These are phyloP conservation scores for Xylariales sp. DNA, from an alignment of 2,329 filamentous ascomycete genomes.

Conservation along the genomic window DNA sequence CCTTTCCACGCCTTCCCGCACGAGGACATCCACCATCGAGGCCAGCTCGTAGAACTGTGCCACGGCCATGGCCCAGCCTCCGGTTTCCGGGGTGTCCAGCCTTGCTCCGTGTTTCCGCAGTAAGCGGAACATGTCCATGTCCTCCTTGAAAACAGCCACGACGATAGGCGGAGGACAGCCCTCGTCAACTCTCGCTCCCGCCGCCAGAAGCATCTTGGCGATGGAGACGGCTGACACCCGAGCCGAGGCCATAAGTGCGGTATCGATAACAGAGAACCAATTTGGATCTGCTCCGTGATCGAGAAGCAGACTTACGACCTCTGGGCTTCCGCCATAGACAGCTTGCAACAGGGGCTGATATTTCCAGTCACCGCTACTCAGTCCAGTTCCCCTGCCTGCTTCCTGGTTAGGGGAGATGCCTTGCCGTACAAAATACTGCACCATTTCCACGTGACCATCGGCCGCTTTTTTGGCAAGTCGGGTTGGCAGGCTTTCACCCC, in stretches of 20 bases:
- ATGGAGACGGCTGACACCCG: neutral
- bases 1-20: neutral
- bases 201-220: neutral
- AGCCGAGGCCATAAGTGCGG: neutral
- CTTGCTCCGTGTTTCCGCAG: slow-evolving; percentile 12
- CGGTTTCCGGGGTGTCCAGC: slow-evolving; percentile 14
- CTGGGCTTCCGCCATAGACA: too few relatives aligned
- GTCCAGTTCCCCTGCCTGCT: too few relatives aligned
- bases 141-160: slow-evolving; percentile 11
- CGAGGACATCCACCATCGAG: neutral
- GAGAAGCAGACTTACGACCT: too few relatives aligned
- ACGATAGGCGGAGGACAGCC: slow-evolving; percentile 6
- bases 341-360: neutral
- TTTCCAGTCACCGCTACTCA: too few relatives aligned
- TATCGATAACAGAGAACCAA: too few relatives aligned
- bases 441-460: neutral
- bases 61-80: slow-evolving; percentile 12
- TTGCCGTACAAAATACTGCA: neutral
- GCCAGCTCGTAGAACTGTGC: slow-evolving; percentile 9
- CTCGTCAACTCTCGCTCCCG: slow-evolving; percentile 10
- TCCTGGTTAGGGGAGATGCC: neutral
- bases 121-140: slow-evolving; percentile 12
- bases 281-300: too few relatives aligned
- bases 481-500: neutral
- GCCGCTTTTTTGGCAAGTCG: neutral